Base-by-base conservation (phyloP, 139 green algal genomes). In the Chlamydomonas sp. region DNA sequence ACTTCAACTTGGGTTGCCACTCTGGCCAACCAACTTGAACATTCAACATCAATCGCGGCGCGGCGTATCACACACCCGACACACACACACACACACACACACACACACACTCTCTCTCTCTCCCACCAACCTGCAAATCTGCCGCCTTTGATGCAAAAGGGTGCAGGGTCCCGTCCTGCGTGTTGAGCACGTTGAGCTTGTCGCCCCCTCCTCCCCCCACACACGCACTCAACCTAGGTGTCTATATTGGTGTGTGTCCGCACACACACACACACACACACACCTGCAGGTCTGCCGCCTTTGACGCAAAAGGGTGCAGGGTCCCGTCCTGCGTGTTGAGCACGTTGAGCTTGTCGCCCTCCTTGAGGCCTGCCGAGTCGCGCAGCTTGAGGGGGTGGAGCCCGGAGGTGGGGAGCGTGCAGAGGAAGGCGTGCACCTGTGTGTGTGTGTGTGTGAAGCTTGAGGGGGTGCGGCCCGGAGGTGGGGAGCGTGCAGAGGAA, bases 341-440 rank as follows among this genome's bases (percentile, higher is more conserved):
- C 49, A 73, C 73, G 1, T 54, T 62, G 35, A 83, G 78, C 74
- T 87, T 87, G 69, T 89, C 83, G 74, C 85, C 85, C 59, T 89
- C 81, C 8, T 63, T 67, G 35, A 82, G 29, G 10, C 33, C 64
- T 48, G 54, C 13, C 26, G 48, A 50, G 34, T 77, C 79, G 3
- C 88, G 76, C 49, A 75, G 43, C 58, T 84, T 83, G 43, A 93
- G 79, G 30, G 80, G 49, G 33, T 84, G 76, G 57, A 71, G 38
- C 39, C 89, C 89, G 13, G 78, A 61, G 35, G 75, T 81, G 10
- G 90, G 86, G 69, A 94, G 76, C 31, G 48, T 72, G 34, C 74
- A 70, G 28, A 95, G 60, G 69, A 96, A 96, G 3, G 81, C 86
- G 71, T 91, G 79, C 49, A 96, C 57, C 72, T 90, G 92, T 49